A percentile compares a stretch with the other conserved stretches of the same genome.
phyloP scores from a whole-genome alignment of 2,329 filamentous ascomycete genomes.

The Alternaria rosae region DNA sequence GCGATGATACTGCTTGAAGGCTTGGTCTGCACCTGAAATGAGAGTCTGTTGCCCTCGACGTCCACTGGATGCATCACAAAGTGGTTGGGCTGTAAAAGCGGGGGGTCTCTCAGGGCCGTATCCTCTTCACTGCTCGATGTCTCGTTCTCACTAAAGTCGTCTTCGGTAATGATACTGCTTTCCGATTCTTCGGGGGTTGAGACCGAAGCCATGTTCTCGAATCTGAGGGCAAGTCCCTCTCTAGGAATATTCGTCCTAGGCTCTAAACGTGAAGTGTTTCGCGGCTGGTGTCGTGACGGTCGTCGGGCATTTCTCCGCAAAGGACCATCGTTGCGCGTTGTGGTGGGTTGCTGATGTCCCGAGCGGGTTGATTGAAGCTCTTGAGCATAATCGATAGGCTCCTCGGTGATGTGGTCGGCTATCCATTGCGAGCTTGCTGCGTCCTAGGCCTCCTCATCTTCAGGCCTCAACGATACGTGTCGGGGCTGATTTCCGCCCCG shows the following conservation, averaged over 20 bases:
- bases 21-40: constrained; percentile 27
- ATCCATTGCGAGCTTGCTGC: not conserved
- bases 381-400: not conserved
- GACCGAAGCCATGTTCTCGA: not conserved
- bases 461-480: not conserved
- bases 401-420: not conserved
- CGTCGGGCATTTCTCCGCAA: not conserved
- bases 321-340: not conserved
- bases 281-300: not conserved
- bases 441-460: not conserved
- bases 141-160: not conserved
- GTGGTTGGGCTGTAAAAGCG: not conserved
- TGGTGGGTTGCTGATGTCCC: not conserved
- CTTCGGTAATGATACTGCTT: not conserved
- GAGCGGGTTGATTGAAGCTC: not conserved
- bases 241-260: not conserved
- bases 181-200: not conserved
- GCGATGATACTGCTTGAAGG: not conserved
- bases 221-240: not conserved
- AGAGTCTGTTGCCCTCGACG: constrained; percentile 32
- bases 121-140: not conserved
- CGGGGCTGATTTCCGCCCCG: not conserved
- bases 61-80: constrained; percentile 22
- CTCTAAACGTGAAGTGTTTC: not conserved
- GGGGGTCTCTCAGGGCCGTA: not conserved